Evolutionary conservation across 257 asterid genomes (phyloP).

Genomic region (Nicotiana sylvestris): DNA sequence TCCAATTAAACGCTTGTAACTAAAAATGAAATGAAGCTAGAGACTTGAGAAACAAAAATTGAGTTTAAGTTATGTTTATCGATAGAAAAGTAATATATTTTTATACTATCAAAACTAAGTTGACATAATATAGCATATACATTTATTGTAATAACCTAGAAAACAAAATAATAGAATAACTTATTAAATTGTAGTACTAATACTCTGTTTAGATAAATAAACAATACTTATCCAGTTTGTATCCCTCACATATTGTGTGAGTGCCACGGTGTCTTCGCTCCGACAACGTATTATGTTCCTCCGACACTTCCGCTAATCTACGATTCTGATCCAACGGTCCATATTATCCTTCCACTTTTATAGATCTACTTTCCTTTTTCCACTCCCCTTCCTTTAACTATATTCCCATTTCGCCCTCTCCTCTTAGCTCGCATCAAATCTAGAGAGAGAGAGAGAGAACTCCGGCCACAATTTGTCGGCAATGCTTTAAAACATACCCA

Average conservation of each 20-base stretch:
- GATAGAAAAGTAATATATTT: too few relatives aligned
- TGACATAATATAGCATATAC: too few relatives aligned
- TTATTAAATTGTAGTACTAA: too few relatives aligned
- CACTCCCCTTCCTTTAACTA: not conserved
- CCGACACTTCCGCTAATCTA: constrained; percentile 22
- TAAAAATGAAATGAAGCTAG: too few relatives aligned
- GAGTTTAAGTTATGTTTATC: too few relatives aligned
- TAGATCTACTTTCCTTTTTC: not conserved
- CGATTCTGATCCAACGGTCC: constrained; percentile 41
- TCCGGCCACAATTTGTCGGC: constrained; percentile 7
- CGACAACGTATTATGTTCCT: constrained; percentile 6
- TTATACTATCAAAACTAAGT: too few relatives aligned
- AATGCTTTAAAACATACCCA: not conserved
- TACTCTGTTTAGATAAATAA: too few relatives aligned
- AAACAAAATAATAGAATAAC: too few relatives aligned
- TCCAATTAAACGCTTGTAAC: too few relatives aligned
- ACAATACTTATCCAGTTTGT: not conserved
- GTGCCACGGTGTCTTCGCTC: not conserved
- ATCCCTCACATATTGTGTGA: not conserved
- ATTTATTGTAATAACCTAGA: too few relatives aligned
- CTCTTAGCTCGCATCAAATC: constrained; percentile 43
- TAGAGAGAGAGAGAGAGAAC: constrained; percentile 21
- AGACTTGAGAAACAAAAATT: too few relatives aligned
- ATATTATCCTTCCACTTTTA: constrained; percentile 43
- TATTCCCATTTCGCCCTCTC: not conserved